Conservation (phyloP, 2,329 filamentous ascomycete genomes). For the Aspergillus oerlinghausenensis region DNA sequence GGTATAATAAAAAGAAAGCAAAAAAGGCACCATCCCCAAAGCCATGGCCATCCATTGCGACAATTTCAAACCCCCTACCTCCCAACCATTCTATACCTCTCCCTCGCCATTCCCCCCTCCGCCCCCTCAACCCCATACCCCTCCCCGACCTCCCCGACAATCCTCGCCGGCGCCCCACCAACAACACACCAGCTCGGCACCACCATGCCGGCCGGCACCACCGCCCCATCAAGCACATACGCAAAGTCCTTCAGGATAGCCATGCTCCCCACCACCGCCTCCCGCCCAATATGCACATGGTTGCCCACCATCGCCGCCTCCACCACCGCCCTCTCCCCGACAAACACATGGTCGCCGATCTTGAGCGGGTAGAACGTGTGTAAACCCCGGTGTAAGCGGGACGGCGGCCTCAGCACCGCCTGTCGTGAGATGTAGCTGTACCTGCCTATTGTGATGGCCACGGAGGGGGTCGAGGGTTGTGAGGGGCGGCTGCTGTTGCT, state of each 20-base stretch:
- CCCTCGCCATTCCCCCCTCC: conserved; percentile 41
- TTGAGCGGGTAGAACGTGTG: conserved; percentile 71
- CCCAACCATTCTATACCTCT: conserved; percentile 39
- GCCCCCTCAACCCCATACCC: conserved; percentile 45
- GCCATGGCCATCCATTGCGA: too few relatives aligned
- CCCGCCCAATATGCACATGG: conserved; percentile 78
- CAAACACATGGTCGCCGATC: conserved; percentile 90
- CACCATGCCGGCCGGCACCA: conserved; percentile 84
- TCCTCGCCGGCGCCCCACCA: conserved; percentile 72
- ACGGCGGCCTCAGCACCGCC: conserved; percentile 75
- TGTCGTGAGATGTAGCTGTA: conserved; percentile 84
- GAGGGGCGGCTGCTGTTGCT: conserved; percentile 17
- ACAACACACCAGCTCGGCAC: conserved; percentile 90
- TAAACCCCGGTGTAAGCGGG: conserved; percentile 70
- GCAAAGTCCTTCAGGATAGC: conserved; percentile 93
- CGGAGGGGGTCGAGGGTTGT: conserved; percentile 28
- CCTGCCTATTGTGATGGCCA: conserved; percentile 76
- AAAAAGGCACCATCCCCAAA: neutral
- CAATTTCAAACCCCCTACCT: conserved; percentile 9
- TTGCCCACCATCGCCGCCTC: conserved; percentile 79
- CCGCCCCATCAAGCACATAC: conserved; percentile 75
- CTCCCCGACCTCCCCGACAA: conserved; percentile 68
- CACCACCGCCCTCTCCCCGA: conserved; percentile 70
- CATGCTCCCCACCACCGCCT: conserved; percentile 76
- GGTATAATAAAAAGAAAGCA: conserved; percentile 16